Conservation (phyloP, 345 rosid genomes). For the Populus simonii region DNA sequence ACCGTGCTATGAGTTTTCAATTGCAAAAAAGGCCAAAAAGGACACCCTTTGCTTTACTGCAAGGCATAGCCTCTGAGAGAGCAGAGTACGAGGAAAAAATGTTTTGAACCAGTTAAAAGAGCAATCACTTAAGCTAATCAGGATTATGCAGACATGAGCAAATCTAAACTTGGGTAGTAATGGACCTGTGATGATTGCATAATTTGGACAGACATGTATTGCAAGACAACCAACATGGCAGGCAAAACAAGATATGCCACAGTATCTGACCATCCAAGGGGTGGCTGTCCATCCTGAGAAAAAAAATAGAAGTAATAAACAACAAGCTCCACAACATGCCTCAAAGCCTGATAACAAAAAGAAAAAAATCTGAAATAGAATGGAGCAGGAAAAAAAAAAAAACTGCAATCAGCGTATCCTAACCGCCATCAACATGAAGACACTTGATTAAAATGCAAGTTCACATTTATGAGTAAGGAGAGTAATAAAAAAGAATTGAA, state of each 20-base stretch:
- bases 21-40: constrained; percentile 1
- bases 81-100: too few species aligned
- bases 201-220: constrained; percentile 77
- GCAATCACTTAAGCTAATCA: not conserved
- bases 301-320: constrained; percentile 1
- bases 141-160: not conserved
- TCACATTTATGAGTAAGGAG: not conserved
- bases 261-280: constrained; percentile 93
- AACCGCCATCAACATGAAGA: too few species aligned
- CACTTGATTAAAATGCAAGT: not conserved
- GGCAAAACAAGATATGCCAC: constrained; percentile 94
- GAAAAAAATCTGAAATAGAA: not conserved
- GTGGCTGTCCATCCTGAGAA: constrained; percentile 91
- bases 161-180: constrained; percentile 1
- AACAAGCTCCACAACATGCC: not conserved
- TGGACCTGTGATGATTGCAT: constrained; percentile 89
- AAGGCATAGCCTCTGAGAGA: not conserved
- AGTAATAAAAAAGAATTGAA: not conserved
- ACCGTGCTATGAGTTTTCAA: not conserved
- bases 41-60: not conserved
- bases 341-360: not conserved
- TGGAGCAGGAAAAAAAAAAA: too few species aligned
- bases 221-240: constrained; percentile 60
- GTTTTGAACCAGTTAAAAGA: not conserved
- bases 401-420: not conserved